These are phyloP conservation scores for Aspergillus homomorphus DNA, from an alignment of 495 filamentous ascomycete genomes.

Conservation along the genomic window DNA sequence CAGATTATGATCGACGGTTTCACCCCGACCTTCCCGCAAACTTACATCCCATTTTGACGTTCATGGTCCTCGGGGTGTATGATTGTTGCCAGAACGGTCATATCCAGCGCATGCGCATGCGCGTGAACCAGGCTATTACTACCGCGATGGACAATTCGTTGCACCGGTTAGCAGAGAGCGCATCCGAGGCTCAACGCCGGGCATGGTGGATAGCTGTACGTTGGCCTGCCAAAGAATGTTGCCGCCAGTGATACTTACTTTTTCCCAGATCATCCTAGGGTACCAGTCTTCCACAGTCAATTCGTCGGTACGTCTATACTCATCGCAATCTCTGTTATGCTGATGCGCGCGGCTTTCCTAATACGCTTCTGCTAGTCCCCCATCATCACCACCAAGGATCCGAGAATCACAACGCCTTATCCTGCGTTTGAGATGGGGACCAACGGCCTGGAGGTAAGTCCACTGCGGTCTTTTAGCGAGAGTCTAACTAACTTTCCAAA, in stretches of 20 bases:
- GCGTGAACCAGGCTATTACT: conserved; percentile 45
- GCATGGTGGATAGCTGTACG: conserved; percentile 51
- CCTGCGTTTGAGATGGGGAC: conserved; percentile 17
- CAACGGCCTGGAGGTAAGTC: not conserved
- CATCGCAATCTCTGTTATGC: not conserved
- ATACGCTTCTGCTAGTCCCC: conserved; percentile 24
- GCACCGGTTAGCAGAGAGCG: conserved; percentile 29
- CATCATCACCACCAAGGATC: conserved; percentile 39
- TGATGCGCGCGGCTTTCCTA: not conserved
- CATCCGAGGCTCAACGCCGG: conserved; percentile 41
- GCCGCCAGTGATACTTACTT: not conserved
- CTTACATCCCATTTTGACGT: conserved; percentile 36
- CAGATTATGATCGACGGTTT: not conserved
- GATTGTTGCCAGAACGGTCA: conserved; percentile 52
- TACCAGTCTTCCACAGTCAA: not conserved
- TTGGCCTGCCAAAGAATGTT: not conserved
- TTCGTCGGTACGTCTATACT: not conserved
- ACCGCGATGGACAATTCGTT: conserved; percentile 43
- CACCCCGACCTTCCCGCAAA: conserved; percentile 9
- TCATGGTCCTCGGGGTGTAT: conserved; percentile 45
- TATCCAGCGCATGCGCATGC: conserved; percentile 47
- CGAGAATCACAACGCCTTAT: conserved; percentile 44
- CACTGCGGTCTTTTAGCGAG: not conserved
- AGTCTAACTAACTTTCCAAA: not conserved
- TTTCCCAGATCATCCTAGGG: not conserved